phyloP scores from a whole-genome alignment of 2,329 filamentous ascomycete species.

The Aspergillus novofumigatus region DNA sequence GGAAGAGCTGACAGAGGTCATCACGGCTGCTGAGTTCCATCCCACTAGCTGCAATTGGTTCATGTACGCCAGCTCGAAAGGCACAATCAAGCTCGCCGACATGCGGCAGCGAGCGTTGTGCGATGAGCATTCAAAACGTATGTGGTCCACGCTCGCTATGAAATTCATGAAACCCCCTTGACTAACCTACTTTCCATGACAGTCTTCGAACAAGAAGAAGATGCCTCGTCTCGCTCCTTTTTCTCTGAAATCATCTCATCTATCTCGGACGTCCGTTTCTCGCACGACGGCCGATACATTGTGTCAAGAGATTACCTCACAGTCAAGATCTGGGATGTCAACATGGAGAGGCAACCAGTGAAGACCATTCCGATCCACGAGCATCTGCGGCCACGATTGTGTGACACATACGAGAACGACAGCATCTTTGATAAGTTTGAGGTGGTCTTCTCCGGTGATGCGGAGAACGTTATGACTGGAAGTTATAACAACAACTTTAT shows the following conservation, averaged over 20 bases:
- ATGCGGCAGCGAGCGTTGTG: conserved; percentile 97
- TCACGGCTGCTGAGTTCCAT: conserved; percentile 97
- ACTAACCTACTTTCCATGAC: conserved; percentile 15
- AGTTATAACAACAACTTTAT: conserved; percentile 99
- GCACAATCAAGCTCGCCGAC: conserved; percentile 96
- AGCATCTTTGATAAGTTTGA: conserved; percentile 99
- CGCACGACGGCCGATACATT: conserved; percentile 92
- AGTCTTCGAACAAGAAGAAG: conserved; percentile 99
- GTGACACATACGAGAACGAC: conserved; percentile 98
- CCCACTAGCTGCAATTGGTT: conserved; percentile 98
- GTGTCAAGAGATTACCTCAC: conserved; percentile 96
- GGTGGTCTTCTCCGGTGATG: conserved; percentile 96
- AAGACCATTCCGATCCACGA: conserved; percentile 99
- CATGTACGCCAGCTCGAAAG: conserved; percentile 99
- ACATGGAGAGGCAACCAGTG: conserved; percentile 95
- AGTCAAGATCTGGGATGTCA: conserved; percentile 99
- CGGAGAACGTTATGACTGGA: conserved; percentile 98
- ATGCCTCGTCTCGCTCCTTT: conserved; percentile 93
- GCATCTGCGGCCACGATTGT: conserved; percentile 86
- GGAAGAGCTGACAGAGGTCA: conserved; percentile 98
- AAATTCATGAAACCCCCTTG: conserved; percentile 5
- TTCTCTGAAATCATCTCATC: conserved; percentile 99
- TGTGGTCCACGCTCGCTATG: conserved; percentile 31
- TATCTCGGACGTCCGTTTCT: conserved; percentile 97
- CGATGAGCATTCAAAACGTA: conserved; percentile 93